Percentiles rank a stretch among this genome's conserved stretches.
phyloP scores from a whole-genome alignment of 228 moss, liverwort and hornwort species.

The Sphagnum fallax region DNA sequence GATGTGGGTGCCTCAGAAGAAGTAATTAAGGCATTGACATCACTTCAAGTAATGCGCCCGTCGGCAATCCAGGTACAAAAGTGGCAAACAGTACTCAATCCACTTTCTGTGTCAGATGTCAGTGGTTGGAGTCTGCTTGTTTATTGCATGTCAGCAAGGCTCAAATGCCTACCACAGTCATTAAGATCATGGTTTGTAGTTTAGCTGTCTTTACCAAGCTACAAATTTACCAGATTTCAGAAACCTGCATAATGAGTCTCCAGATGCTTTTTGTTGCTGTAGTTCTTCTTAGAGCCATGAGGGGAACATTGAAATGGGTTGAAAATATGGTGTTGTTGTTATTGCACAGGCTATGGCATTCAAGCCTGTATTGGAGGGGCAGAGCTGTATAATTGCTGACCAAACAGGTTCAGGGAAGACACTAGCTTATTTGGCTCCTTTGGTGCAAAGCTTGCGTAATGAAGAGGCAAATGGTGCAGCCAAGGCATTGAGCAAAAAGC shows the following conservation, averaged over 20 bases:
- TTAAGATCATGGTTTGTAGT: too few species aligned
- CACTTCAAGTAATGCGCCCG: slow-evolving; percentile 64
- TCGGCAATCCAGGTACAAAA: slow-evolving; percentile 84
- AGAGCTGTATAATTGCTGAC: slow-evolving; percentile 93
- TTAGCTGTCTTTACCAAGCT: too few species aligned
- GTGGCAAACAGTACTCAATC: too few species aligned
- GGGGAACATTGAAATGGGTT: too few species aligned
- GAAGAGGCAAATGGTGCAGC: slow-evolving; percentile 59
- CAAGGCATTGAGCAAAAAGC: slow-evolving; percentile 62
- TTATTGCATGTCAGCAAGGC: neutral
- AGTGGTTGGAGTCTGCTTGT: too few species aligned
- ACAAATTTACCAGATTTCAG: too few species aligned
- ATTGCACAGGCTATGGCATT: slow-evolving; percentile 72
- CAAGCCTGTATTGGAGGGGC: slow-evolving; percentile 71
- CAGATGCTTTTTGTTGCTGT: too few species aligned
- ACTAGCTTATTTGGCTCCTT: slow-evolving; percentile 82
- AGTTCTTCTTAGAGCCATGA: too few species aligned
- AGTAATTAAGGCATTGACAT: slow-evolving; percentile 50
- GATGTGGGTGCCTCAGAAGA: slow-evolving; percentile 74
- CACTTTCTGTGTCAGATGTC: too few species aligned
- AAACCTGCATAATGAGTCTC: too few species aligned
- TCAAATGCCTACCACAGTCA: too few species aligned
- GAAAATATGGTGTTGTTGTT: neutral
- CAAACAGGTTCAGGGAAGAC: slow-evolving; percentile 99
- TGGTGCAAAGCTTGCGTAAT: slow-evolving; percentile 65